Base-by-base conservation (phyloP, 306 rosid genomes). In the Lathyrus oleraceus region DNA sequence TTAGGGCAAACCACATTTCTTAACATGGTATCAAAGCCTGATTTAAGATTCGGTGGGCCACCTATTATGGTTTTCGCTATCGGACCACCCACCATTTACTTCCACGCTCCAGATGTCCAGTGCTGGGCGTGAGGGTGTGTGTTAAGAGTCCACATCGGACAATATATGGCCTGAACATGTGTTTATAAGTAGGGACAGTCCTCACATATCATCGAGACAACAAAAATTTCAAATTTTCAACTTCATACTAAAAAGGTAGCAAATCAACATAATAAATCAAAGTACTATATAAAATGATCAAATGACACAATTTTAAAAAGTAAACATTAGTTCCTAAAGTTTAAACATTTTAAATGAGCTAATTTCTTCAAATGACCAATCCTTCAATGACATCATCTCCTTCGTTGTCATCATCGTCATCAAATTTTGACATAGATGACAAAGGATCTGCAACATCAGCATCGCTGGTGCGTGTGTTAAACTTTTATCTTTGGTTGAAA, bases 151-250 rank as follows among this genome's bases (percentile, higher is more conserved):
- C n/a, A n/a, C n/a, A n/a, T n/a, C n/a, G n/a, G n/a, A n/a, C n/a
- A n/a, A n/a, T n/a, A n/a, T n/a, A n/a, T n/a, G n/a, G n/a, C n/a
- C n/a, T n/a, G n/a, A n/a, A n/a, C n/a, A n/a, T n/a, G n/a, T n/a
- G n/a, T n/a, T n/a, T n/a, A n/a, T n/a, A n/a, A n/a, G n/a, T n/a
- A n/a, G n/a, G n/a, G n/a, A n/a, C n/a, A n/a, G n/a, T n/a, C n/a
- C n/a, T n/a, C n/a, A n/a, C n/a, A n/a, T n/a, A n/a, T 36, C 65
- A 59, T 59, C 40, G 14, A 59, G 44, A 59, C 21, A 59, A 59
- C 32, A 10, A 32, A 13, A 57, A 13, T n/a, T 4, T 23, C 32
- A 54, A 54, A 25, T 23, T 54, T 54, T 32, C 1, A 30, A 59
- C 23, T 28, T 23, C 64, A 28, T 14, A 2, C 28, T 58, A 58